Evolutionary conservation across 2,329 filamentous ascomycete genomes (phyloP).

Genomic region (Colletotrichum camelliae): DNA sequence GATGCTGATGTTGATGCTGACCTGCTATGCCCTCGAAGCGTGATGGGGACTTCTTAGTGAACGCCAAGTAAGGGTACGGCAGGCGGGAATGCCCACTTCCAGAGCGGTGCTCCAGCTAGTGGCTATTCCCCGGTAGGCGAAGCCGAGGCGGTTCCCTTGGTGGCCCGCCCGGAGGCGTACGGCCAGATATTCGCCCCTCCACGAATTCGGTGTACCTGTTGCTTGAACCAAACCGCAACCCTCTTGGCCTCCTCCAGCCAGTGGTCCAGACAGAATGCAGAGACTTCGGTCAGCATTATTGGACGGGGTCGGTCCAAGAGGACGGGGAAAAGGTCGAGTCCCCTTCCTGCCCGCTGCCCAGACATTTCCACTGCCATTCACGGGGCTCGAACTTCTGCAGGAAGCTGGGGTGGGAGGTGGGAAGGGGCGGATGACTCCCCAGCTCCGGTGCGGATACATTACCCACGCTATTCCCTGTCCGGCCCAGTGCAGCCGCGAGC

Average conservation of each 20-base stretch:
- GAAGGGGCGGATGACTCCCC: slow-evolving; percentile 6
- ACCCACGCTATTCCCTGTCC: slow-evolving; percentile 18
- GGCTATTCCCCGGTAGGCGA: slow-evolving; percentile 8
- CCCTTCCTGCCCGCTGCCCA: not conserved
- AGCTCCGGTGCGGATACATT: not conserved
- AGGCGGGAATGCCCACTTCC: slow-evolving; percentile 11
- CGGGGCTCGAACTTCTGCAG: slow-evolving; percentile 1
- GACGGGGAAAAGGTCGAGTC: not conserved
- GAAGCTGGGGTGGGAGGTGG: slow-evolving; percentile 1
- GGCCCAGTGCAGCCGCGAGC: slow-evolving; percentile 16
- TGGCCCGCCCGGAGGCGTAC: not conserved
- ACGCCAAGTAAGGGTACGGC: not conserved
- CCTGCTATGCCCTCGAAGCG: not conserved
- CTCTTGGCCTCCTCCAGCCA: not conserved
- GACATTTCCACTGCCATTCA: not conserved
- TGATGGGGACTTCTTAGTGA: not conserved
- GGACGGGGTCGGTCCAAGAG: not conserved
- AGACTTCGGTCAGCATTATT: slow-evolving; percentile 7
- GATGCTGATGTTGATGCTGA: not conserved
- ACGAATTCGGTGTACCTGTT: not conserved
- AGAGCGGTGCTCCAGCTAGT: not conserved
- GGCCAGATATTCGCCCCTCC: not conserved
- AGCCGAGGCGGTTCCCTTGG: not conserved
- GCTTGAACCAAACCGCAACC: not conserved
- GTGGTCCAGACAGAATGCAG: not conserved